Conservation (phyloP, 2,329 filamentous ascomycete species). For the Botrytis cinerea region DNA sequence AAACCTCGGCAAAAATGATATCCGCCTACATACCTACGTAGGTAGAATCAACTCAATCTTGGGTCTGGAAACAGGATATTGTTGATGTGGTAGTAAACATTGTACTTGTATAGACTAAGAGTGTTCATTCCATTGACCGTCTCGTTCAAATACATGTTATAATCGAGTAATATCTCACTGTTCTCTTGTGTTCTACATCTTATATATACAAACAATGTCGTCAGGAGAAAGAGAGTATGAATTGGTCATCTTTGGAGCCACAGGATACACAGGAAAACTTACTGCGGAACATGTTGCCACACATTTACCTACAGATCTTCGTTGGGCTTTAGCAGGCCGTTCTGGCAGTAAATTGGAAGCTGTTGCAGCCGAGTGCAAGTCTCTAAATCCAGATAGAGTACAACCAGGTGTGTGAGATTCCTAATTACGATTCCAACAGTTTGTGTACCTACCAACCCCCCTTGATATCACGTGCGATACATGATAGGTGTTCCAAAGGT, state of each 20-base stretch:
- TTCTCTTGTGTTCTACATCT: background rate
- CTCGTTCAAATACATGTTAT: background rate
- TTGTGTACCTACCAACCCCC: background rate
- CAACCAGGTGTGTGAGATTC: conserved; percentile 60
- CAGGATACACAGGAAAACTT: conserved; percentile 81
- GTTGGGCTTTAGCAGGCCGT: conserved; percentile 86
- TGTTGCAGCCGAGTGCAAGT: conserved; percentile 66
- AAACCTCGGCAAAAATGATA: conserved; percentile 4
- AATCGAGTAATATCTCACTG: background rate
- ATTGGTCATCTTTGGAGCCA: conserved; percentile 66
- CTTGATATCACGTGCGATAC: background rate
- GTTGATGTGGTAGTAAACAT: background rate
- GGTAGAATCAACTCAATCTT: background rate
- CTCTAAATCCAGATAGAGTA: conserved; percentile 66
- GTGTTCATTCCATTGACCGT: background rate
- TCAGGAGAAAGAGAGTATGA: conserved; percentile 54
- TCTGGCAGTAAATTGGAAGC: conserved; percentile 73
- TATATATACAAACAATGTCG: conserved; percentile 3
- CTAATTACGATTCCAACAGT: conserved; percentile 1
- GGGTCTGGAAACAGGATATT: background rate
- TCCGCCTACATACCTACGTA: background rate
- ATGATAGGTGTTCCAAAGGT: background rate
- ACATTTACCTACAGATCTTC: conserved; percentile 71
- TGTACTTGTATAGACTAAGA: background rate
- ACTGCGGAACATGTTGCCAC: conserved; percentile 74